Base-by-base conservation (phyloP, 306 rosid genomes). In the Dryas drummondii region DNA sequence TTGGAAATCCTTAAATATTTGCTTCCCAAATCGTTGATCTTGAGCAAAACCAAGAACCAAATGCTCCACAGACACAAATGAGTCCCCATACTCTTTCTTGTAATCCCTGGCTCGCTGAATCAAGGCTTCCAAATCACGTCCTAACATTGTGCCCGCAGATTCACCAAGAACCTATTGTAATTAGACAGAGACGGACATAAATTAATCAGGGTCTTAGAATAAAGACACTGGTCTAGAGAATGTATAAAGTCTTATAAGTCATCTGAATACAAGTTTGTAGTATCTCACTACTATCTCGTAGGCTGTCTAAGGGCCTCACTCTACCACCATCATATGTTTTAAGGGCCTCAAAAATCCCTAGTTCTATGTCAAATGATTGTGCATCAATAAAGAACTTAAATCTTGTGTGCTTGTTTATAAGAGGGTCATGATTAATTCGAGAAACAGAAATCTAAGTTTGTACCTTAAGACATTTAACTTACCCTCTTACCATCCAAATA, bases 21-120 rank as follows among this genome's bases (percentile, higher is more conserved):
- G 91, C 84, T 85, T 92, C 80, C 97, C 99, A 73, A 94, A 94
- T 52, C 99, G 86, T 74, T 84, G 88, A 83, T 94, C 99, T 76
- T 90, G 86, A 4, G 76, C 22, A 61, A 89, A 94, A 81, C 97
- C 96, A 76, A 94, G 99, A 88, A 92, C 93, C 87, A 94, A 79
- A 74, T 94, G 99, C 81, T 94, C 99, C 59, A 94, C 99, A 46
- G 99, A 94, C 75, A 94, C 93, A 85, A 87, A 94, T 50, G 99
- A 94, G 63, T 94, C 99, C 57, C 93, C 96, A 82, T 90, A 92
- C 72, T 90, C 96, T 83, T 90, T 94, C 86, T 92, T 94, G 82
- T 79, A 79, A 44, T 89, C 97, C 81, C 97, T 92, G 64, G 97
- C 92, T 85, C 93, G 92, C 76, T 89, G 93, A 84, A 94, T 66